phyloP scores from a whole-genome alignment of 345 rosid species.

The Dovyalis caffra region DNA sequence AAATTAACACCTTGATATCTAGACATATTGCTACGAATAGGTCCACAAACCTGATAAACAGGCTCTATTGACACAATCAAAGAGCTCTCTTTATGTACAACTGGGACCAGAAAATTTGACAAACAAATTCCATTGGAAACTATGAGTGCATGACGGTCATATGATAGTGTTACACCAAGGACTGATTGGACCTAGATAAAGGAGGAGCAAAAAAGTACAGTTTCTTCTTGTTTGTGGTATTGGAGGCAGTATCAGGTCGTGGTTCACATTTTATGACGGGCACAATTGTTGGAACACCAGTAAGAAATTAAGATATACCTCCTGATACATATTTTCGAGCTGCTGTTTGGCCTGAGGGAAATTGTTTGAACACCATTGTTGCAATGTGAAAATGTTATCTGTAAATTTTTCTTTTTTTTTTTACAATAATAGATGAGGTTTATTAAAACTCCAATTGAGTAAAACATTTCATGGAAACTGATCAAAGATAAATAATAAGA shows the following conservation, averaged over 20 bases:
- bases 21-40: not conserved
- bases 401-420: slow-evolving; percentile 17
- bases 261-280: not conserved
- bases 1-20: not conserved
- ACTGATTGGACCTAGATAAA: not conserved
- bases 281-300: not conserved
- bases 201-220: not conserved
- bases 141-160: too few species aligned
- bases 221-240: too few species aligned
- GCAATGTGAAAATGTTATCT: slow-evolving; percentile 81
- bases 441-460: not conserved
- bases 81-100: not conserved
- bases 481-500: too few species aligned
- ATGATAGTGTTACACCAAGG: not conserved
- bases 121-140: too few species aligned
- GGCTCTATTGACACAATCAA: not conserved
- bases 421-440: not conserved
- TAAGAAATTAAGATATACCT: slow-evolving; percentile 37
- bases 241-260: not conserved
- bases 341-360: slow-evolving; percentile 85
- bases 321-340: slow-evolving; percentile 66
- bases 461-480: not conserved
- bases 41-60: not conserved
- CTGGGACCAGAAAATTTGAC: not conserved
- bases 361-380: slow-evolving; percentile 79